Percentiles rank a stretch among this genome's conserved stretches.
These are phyloP conservation scores for Aureobasidium melanogenum DNA, from an alignment of 2,329 filamentous ascomycete genomes.

Conservation along the genomic window DNA sequence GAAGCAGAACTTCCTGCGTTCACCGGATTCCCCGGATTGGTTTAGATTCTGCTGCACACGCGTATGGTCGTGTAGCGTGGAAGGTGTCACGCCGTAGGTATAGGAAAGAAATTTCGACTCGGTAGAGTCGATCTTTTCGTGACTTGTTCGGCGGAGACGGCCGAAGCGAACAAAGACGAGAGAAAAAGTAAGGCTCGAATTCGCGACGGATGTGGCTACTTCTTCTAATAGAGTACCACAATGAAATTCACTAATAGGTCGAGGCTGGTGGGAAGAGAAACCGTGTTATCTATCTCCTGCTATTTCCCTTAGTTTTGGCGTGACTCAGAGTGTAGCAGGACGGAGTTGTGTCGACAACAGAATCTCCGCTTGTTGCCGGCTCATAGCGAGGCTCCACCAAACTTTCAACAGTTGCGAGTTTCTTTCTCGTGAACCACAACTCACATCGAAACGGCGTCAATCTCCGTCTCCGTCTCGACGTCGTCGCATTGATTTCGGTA, in stretches of 20 bases:
- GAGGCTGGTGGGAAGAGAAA: neutral
- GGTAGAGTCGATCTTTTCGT: neutral
- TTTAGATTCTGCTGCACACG: neutral
- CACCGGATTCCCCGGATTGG: neutral
- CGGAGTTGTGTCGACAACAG: neutral
- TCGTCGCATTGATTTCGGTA: neutral
- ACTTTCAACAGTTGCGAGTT: neutral
- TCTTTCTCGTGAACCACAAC: neutral
- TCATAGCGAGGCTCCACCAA: neutral
- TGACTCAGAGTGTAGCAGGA: neutral
- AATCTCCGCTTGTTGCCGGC: neutral
- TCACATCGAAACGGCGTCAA: neutral
- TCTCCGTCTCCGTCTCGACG: neutral
- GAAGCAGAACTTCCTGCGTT: neutral
- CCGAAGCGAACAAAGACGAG: neutral
- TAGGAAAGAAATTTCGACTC: neutral
- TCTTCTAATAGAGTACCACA: conserved; percentile 1
- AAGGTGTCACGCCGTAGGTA: neutral
- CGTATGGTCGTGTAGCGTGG: neutral
- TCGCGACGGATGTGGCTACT: neutral
- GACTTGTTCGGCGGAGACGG: neutral
- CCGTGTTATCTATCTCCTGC: conserved; percentile 4
- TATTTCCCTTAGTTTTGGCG: conserved; percentile 7
- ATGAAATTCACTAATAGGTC: neutral
- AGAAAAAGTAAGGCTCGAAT: neutral